These are phyloP conservation scores for Haplographium delicatum DNA, from an alignment of 495 filamentous ascomycete species.

Conservation along the genomic window DNA sequence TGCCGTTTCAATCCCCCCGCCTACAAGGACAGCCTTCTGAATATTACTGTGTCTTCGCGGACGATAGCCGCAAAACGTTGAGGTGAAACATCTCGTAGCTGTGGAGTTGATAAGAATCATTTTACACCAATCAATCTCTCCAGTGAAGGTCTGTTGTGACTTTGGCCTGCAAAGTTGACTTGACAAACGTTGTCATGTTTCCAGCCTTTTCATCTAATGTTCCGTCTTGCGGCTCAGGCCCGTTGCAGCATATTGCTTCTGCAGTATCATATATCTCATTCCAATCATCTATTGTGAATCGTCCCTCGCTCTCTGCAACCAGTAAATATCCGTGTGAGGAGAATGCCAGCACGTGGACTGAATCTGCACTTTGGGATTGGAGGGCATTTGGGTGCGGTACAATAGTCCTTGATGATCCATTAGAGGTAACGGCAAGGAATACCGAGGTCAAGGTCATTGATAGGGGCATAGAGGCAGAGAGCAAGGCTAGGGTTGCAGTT, in stretches of 20 bases:
- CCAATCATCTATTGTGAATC: slow-evolving; percentile 74
- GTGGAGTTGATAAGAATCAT: slow-evolving; percentile 17
- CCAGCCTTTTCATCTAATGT: slow-evolving; percentile 34
- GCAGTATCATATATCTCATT: slow-evolving; percentile 62
- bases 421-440: slow-evolving; percentile 52
- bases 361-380: slow-evolving; percentile 52
- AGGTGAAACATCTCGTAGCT: slow-evolving; percentile 20
- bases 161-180: slow-evolving; percentile 57
- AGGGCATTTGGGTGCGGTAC: slow-evolving; percentile 50
- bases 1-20: not conserved
- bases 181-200: slow-evolving; percentile 54
- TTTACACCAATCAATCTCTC: slow-evolving; percentile 41
- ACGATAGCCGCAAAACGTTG: not conserved
- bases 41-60: not conserved
- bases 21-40: not conserved
- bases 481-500: slow-evolving; percentile 63
- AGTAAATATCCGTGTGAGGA: slow-evolving; percentile 69
- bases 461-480: slow-evolving; percentile 72
- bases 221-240: slow-evolving; percentile 32
- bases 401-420: slow-evolving; percentile 35
- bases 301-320: slow-evolving; percentile 74
- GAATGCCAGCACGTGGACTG: slow-evolving; percentile 74
- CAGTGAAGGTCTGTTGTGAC: slow-evolving; percentile 53
- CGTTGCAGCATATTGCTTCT: slow-evolving; percentile 54
- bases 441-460: slow-evolving; percentile 62